Evolutionary conservation across 108 stramenopile genomes (phyloP).

Genomic region (Pseudonitzschia multistriata): DNA sequence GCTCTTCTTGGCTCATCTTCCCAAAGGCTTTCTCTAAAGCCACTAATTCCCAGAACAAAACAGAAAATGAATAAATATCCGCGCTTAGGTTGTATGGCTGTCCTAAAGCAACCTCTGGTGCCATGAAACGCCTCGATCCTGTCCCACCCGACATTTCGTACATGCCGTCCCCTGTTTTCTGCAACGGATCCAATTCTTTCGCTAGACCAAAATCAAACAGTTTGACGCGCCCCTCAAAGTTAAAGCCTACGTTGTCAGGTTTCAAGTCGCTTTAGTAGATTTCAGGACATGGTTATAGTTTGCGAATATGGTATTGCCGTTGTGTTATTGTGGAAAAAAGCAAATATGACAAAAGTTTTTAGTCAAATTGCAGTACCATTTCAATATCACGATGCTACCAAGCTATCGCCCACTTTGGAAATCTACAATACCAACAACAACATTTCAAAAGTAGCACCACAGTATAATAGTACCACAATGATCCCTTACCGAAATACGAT

Average conservation of each 20-base stretch:
- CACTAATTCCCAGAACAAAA: slow-evolving; percentile 73
- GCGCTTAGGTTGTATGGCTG: slow-evolving; percentile 54
- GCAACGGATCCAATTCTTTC: slow-evolving; percentile 47
- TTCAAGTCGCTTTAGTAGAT: slow-evolving; percentile 27
- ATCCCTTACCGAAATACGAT: slow-evolving; percentile 42
- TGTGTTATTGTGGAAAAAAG: neutral
- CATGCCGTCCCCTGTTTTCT: slow-evolving; percentile 40
- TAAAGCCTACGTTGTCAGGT: slow-evolving; percentile 51
- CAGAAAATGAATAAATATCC: slow-evolving; percentile 71
- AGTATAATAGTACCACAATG: neutral
- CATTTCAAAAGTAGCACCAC: neutral
- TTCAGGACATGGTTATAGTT: neutral
- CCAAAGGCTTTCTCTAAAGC: slow-evolving; percentile 63
- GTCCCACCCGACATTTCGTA: slow-evolving; percentile 55
- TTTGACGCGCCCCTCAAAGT: slow-evolving; percentile 46
- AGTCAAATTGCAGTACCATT: too few relatives aligned
- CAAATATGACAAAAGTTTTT: neutral
- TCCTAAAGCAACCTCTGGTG: slow-evolving; percentile 50
- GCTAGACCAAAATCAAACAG: slow-evolving; percentile 68
- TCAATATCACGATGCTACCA: too few relatives aligned
- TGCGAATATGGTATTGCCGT: neutral
- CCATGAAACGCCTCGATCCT: slow-evolving; percentile 55
- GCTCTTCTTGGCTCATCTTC: slow-evolving; percentile 41
- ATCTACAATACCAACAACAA: too few relatives aligned
- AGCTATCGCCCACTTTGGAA: too few relatives aligned